A percentile compares a stretch with the other conserved stretches of the same genome.
phyloP scores from a whole-genome alignment of 345 rosid species.

The Euphorbia pulcherrima region DNA sequence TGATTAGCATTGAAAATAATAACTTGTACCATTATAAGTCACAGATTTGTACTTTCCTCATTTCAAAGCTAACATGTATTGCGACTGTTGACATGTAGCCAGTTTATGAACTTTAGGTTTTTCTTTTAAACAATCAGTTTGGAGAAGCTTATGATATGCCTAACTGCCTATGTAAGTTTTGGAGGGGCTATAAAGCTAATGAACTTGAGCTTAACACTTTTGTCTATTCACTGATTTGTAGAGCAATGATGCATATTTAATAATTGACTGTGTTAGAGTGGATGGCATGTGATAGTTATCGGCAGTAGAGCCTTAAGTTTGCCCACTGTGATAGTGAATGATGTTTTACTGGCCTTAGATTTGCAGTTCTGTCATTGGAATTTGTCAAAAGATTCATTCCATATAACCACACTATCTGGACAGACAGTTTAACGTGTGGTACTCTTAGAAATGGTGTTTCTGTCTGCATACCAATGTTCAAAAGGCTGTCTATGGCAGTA shows the following conservation, averaged over 20 bases:
- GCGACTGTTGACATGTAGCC: neutral
- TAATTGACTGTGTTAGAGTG: neutral
- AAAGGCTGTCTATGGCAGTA: neutral
- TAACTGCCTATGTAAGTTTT: neutral
- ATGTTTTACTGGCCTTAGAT: neutral
- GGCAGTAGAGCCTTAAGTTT: neutral
- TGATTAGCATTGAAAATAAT: neutral
- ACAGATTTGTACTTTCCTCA: neutral
- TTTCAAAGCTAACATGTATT: neutral
- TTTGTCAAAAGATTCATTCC: neutral
- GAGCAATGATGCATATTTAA: neutral
- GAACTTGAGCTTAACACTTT: neutral
- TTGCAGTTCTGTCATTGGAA: neutral
- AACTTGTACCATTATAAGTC: neutral
- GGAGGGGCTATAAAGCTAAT: neutral
- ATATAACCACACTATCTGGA: neutral
- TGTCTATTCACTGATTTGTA: neutral
- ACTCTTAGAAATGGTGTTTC: neutral
- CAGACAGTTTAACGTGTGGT: neutral
- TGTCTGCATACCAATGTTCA: neutral
- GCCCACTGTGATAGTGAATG: neutral
- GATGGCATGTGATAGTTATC: neutral
- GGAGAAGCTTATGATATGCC: neutral
- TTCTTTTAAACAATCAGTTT: neutral
- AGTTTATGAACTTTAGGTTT: neutral